Evolutionary conservation across 495 filamentous ascomycete species (phyloP).

Genomic region (Penicillium desertorum): DNA sequence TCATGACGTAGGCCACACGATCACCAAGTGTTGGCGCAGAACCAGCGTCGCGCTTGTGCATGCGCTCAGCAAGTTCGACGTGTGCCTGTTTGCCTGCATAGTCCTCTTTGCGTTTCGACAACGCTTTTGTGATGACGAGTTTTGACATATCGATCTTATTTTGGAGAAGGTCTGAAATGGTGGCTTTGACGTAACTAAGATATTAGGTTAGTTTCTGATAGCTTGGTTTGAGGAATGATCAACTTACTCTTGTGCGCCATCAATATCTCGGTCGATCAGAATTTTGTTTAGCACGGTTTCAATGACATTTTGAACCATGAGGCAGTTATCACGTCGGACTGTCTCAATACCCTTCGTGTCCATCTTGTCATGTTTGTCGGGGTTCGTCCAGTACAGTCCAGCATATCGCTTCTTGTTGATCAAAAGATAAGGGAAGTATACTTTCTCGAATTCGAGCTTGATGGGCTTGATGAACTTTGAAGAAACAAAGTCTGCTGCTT

Average conservation of each 20-base stretch:
- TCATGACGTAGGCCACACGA: constrained; percentile 96
- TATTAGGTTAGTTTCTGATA: constrained; percentile 18
- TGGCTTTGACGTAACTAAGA: constrained; percentile 88
- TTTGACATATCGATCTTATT: constrained; percentile 99
- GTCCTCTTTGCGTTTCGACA: constrained; percentile 64
- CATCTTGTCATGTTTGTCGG: constrained; percentile 98
- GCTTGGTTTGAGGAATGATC: not conserved
- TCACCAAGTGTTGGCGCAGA: constrained; percentile 94
- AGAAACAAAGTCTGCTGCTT: constrained; percentile 85
- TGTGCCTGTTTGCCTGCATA: constrained; percentile 93
- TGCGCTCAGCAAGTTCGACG: constrained; percentile 87
- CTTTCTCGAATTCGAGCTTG: constrained; percentile 99
- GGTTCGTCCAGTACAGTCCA: constrained; percentile 92
- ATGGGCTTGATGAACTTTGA: constrained; percentile 92
- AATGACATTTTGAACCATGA: constrained; percentile 93
- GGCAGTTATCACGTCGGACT: constrained; percentile 92
- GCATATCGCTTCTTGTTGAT: constrained; percentile 99
- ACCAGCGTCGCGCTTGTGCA: constrained; percentile 93
- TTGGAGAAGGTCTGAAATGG: constrained; percentile 91
- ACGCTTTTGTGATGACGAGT: constrained; percentile 96
- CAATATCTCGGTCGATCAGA: constrained; percentile 85
- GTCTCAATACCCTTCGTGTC: constrained; percentile 99
- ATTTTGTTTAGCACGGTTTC: constrained; percentile 96
- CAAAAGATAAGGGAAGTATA: constrained; percentile 95
- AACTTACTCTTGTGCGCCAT: constrained; percentile 88